These are phyloP conservation scores for Blastocystis sp. DNA, from an alignment of 352 stramenopile species.

Conservation along the genomic window DNA sequence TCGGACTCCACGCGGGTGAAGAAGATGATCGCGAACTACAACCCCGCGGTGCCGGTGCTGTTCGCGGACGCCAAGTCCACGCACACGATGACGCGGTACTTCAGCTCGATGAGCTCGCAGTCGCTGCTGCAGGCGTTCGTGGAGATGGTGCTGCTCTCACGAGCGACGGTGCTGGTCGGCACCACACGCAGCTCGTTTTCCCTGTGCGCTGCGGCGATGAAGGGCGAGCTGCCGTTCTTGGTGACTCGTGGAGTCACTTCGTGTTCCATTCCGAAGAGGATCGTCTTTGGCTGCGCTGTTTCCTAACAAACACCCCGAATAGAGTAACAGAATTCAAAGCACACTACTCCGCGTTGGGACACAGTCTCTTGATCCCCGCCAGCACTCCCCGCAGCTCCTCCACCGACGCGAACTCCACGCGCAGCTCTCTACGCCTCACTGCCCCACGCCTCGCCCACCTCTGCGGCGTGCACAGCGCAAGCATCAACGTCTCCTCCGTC, in stretches of 20 bases:
- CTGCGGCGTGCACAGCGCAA: background rate
- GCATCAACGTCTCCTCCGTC: background rate
- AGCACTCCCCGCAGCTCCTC: background rate
- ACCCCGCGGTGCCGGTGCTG: background rate
- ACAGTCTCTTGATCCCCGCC: background rate
- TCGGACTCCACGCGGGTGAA: constrained; percentile 49
- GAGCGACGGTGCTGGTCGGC: background rate
- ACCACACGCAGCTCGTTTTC: constrained; percentile 32
- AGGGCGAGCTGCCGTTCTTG: background rate
- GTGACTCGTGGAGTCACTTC: background rate
- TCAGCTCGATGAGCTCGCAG: too few relatives aligned
- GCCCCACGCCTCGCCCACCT: background rate
- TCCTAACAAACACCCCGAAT: background rate
- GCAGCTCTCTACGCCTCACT: background rate
- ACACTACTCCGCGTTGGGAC: background rate
- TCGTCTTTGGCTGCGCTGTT: constrained; percentile 7
- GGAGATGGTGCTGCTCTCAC: constrained; percentile 15
- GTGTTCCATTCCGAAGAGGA: constrained; percentile 28
- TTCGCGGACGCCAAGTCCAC: background rate
- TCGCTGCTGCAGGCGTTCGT: background rate
- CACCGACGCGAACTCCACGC: constrained; percentile 8
- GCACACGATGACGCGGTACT: constrained; percentile 24
- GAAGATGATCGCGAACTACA: constrained; percentile 30
- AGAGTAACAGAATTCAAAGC: background rate
- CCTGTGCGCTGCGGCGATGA: constrained; percentile 9